Conservation (phyloP, 169 alveolate genomes). For the Perkinsus olseni region DNA sequence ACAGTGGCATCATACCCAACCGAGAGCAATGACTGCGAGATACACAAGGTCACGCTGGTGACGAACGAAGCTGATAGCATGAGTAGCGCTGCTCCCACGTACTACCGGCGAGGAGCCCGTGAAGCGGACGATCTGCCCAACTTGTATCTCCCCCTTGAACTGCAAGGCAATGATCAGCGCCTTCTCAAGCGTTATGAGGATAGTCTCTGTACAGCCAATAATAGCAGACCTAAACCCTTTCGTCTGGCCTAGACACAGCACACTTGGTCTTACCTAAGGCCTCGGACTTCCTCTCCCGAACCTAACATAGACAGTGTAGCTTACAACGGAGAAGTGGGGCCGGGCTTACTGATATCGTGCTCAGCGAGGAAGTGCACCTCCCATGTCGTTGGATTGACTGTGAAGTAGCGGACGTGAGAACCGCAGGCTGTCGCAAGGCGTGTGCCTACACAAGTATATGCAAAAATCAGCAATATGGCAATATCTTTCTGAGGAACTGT, state of each 20-base stretch:
- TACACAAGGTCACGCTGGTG: too few species aligned
- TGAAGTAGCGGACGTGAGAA: neutral
- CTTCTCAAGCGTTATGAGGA: neutral
- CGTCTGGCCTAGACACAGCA: neutral
- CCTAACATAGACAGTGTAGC: neutral
- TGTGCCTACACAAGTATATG: neutral
- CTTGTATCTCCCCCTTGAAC: neutral
- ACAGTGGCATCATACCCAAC: too few species aligned
- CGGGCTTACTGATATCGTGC: neutral
- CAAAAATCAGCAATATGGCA: too few species aligned
- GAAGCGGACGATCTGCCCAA: neutral
- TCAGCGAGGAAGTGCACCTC: neutral
- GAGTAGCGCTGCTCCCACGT: too few species aligned
- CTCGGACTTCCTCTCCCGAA: neutral
- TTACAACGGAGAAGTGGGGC: neutral
- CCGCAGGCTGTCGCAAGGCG: neutral
- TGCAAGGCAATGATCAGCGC: neutral
- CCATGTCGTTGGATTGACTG: neutral
- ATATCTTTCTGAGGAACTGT: too few species aligned
- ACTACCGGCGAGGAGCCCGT: neutral
- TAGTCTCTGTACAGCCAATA: neutral
- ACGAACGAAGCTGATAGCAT: too few species aligned
- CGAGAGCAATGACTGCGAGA: too few species aligned
- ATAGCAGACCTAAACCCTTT: neutral
- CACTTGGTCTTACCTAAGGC: neutral